Base-by-base conservation (phyloP, 305 asterid genomes). In the Striga hermonthica region DNA sequence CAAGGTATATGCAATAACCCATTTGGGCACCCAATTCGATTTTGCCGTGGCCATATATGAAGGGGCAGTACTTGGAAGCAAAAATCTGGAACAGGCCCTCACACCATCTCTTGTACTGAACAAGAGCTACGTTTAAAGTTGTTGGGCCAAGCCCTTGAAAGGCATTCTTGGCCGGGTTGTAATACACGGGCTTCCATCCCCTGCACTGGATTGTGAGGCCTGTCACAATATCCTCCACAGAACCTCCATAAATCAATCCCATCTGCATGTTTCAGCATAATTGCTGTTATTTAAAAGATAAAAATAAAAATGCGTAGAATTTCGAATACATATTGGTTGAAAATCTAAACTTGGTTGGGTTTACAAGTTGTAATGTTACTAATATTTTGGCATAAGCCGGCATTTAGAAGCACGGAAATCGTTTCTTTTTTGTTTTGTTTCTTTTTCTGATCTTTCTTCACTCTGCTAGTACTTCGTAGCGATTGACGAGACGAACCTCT, bases 71-170 rank as follows among this genome's bases (percentile, higher is more conserved):
- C 74, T 84, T 81, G 70, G 95, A 89, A 14, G 76, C 36, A 78
- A 91, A 89, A 47, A 86, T 82, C 71, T 87, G 95, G 58, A 89
- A 85, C 82, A 85, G 28, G 44, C 98, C 98, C 59, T 83, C 92
- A 5, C 81, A 73, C 98, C 98, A 91, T 76, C 98, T 86, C 72
- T 84, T 83, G 78, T 49, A 77, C 77, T 91, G 98, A 62, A 91
- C 71, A 36, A 91, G 88, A 16, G 84, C 77, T 37, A 75, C 60
- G n/a, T 85, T 90, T 50, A 91, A 75, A 52, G 81, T 79, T 44
- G 80, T 76, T 4, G 96, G 88, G 54, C 84, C 85, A 54, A 83
- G 53, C 4, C 98, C 98, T 52, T 73, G 22, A 75, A 91, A 91
- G 4, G 86, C 92, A 6, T 53, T 12, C 79, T 77, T 89, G 8